Percentiles rank a stretch among this genome's conserved stretches.
These are phyloP conservation scores for Exophiala dermatitidis DNA, from an alignment of 2,329 filamentous ascomycete genomes.

Conservation along the genomic window DNA sequence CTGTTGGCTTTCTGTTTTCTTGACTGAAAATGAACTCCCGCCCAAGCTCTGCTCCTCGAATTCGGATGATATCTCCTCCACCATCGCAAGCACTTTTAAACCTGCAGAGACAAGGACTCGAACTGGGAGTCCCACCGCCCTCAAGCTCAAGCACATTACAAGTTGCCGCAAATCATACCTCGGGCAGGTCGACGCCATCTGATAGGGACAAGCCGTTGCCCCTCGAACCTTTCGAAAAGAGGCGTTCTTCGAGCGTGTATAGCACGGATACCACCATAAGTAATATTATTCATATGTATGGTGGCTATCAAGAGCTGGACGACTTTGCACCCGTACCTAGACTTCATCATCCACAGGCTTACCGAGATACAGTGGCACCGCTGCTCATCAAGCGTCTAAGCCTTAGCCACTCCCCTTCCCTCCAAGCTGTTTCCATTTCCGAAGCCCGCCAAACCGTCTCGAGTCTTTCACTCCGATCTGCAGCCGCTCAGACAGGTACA, in stretches of 20 bases:
- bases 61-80: slow-evolving; percentile 15
- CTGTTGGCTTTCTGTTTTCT: background rate
- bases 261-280: slow-evolving; percentile 25
- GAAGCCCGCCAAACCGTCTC: slow-evolving; percentile 28
- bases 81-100: slow-evolving; percentile 23
- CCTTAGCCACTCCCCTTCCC: slow-evolving; percentile 32
- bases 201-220: slow-evolving; percentile 23
- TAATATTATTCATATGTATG: slow-evolving; percentile 25
- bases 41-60: slow-evolving; percentile 10
- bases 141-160: slow-evolving; percentile 7
- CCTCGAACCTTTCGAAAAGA: slow-evolving; percentile 18
- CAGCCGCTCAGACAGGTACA: slow-evolving; percentile 16
- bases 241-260: slow-evolving; percentile 22
- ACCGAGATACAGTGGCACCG: slow-evolving; percentile 25
- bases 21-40: slow-evolving; percentile 9
- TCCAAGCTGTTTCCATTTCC: slow-evolving; percentile 14
- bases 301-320: slow-evolving; percentile 18
- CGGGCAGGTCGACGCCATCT: slow-evolving; percentile 17
- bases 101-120: slow-evolving; percentile 22
- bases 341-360: slow-evolving; percentile 23
- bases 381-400: slow-evolving; percentile 26
- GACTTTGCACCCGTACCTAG: slow-evolving; percentile 6
- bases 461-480: slow-evolving; percentile 28
- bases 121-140: slow-evolving; percentile 13
- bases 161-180: slow-evolving; percentile 7